phyloP scores from a whole-genome alignment of 805 yeast species.

The Ogataea minuta region DNA sequence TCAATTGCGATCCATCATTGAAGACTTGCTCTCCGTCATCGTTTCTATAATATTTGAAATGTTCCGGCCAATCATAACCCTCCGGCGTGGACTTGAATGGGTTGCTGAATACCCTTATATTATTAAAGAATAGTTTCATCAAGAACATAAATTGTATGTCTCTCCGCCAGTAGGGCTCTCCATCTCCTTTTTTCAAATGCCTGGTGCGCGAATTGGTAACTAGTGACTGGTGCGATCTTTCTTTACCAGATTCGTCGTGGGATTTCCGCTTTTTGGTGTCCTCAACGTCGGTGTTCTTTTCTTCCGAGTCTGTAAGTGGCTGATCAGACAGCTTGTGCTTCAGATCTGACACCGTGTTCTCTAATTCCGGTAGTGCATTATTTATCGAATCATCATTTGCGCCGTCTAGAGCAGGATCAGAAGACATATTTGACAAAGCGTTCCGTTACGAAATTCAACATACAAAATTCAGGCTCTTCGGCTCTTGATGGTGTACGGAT shows the following conservation, averaged over 20 bases:
- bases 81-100: conserved; percentile 41
- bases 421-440: conserved; percentile 23
- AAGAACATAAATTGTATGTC: conserved; percentile 87
- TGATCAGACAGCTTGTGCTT: not conserved
- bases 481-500: conserved; percentile 13
- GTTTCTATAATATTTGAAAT: conserved; percentile 26
- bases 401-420: conserved; percentile 31
- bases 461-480: no score
- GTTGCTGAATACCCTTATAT: conserved; percentile 64
- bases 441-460: not conserved
- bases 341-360: conserved; percentile 2
- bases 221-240: conserved; percentile 29
- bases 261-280: conserved; percentile 19
- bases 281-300: conserved; percentile 2
- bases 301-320: conserved; percentile 1
- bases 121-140: conserved; percentile 59
- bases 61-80: conserved; percentile 38
- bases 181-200: conserved; percentile 84
- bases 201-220: conserved; percentile 38
- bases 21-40: conserved; percentile 23
- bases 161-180: conserved; percentile 85
- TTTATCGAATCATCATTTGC: conserved; percentile 5
- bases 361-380: not conserved
- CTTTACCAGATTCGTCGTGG: conserved; percentile 17
- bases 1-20: conserved; percentile 45